A percentile compares a stretch with the other conserved stretches of the same genome.
Evolutionary conservation across 169 alveolate genomes (phyloP).

Genomic region (Theileria annulata): DNA sequence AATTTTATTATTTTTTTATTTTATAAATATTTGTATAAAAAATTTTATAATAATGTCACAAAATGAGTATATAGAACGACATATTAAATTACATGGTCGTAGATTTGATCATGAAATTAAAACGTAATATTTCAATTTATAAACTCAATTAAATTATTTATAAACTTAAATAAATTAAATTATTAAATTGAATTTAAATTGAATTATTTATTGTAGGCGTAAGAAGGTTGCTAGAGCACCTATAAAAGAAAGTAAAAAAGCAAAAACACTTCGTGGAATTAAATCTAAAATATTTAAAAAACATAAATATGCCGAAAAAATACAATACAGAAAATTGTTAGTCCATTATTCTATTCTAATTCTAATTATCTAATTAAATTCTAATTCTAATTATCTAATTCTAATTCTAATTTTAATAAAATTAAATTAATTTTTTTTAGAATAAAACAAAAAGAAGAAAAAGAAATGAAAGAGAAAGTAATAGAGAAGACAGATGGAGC

Average conservation of each 20-base stretch:
- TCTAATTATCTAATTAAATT: constrained; percentile 65
- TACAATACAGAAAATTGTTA: constrained; percentile 93
- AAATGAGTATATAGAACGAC: constrained; percentile 95
- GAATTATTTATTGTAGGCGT: constrained; percentile 78
- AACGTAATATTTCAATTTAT: constrained; percentile 48
- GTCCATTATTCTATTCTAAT: constrained; percentile 87
- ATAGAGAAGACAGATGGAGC: constrained; percentile 92
- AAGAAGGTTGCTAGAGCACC: constrained; percentile 94
- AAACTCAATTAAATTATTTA: not conserved
- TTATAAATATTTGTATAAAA: no score
- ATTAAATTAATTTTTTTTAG: constrained; percentile 28
- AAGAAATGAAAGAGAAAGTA: constrained; percentile 64
- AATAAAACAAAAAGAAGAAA: constrained; percentile 68
- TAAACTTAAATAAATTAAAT: not conserved
- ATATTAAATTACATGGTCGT: constrained; percentile 93
- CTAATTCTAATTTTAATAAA: not conserved
- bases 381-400: no score
- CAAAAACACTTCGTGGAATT: constrained; percentile 92
- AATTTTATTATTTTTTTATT: no score
- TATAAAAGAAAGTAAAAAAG: constrained; percentile 90
- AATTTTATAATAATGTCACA: constrained; percentile 96
- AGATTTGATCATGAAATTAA: constrained; percentile 92
- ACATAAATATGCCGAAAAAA: constrained; percentile 97
- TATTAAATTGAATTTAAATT: not conserved
- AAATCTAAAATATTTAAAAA: constrained; percentile 95